Conservation (phyloP, 2,329 filamentous ascomycete genomes). For the Mycocentrospora acerina region DNA sequence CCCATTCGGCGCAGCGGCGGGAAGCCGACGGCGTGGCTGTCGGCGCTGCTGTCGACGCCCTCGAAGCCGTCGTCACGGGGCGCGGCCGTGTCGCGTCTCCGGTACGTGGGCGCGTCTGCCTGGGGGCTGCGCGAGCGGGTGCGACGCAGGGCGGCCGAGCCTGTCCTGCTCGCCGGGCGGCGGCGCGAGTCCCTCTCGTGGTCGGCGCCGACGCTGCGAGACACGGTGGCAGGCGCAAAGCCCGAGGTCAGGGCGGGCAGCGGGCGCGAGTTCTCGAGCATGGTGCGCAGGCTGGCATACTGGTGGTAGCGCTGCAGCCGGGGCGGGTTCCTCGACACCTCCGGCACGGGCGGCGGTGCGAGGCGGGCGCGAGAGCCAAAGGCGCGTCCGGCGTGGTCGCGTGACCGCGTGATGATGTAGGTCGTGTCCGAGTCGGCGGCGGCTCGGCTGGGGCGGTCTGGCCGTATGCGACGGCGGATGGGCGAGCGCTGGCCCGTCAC, state of each 20-base stretch:
- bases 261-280: constrained; percentile 1
- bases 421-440: constrained; percentile 18
- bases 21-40: constrained; percentile 31
- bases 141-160: constrained; percentile 5
- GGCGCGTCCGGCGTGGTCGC: constrained; percentile 18
- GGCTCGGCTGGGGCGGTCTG: constrained; percentile 20
- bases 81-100: too few relatives aligned
- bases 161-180: neutral
- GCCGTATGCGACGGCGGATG: constrained; percentile 55
- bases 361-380: constrained; percentile 24
- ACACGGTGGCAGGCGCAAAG: constrained; percentile 35
- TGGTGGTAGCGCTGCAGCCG: constrained; percentile 9
- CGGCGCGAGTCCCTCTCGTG: constrained; percentile 1
- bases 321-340: constrained; percentile 24
- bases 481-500: constrained; percentile 56
- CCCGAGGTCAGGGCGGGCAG: constrained; percentile 36
- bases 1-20: constrained; percentile 43
- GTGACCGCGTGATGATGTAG: constrained; percentile 15
- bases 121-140: constrained; percentile 16
- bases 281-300: neutral
- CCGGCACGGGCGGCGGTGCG: constrained; percentile 38
- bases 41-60: constrained; percentile 23
- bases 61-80: constrained; percentile 12
- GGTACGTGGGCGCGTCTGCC: constrained; percentile 1
- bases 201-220: constrained; percentile 11